Evolutionary conservation across 1,284 basidiomycete species (phyloP).

Genomic region (Erythrobasidium hasegawianum): DNA sequence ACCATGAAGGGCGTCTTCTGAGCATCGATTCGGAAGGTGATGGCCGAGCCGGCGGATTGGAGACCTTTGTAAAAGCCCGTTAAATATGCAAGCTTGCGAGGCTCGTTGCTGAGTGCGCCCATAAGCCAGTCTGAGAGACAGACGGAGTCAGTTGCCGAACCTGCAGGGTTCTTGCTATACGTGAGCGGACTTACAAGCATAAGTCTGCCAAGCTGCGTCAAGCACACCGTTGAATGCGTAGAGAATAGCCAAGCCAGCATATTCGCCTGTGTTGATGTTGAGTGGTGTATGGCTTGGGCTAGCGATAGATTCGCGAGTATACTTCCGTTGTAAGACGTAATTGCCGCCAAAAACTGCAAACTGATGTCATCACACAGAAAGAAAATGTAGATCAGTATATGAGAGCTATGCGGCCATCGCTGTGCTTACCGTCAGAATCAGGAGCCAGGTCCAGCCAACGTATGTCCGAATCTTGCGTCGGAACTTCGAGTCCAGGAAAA

Average conservation of each 20-base stretch:
- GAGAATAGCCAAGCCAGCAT: constrained; percentile 57
- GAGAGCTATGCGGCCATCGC: neutral
- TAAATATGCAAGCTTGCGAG: constrained; percentile 59
- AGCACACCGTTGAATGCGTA: constrained; percentile 60
- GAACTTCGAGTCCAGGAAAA: constrained; percentile 30
- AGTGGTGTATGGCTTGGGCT: constrained; percentile 52
- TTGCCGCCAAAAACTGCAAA: constrained; percentile 31
- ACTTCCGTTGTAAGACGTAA: constrained; percentile 47
- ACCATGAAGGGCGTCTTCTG: constrained; percentile 31
- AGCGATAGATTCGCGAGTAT: constrained; percentile 57
- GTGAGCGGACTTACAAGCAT: constrained; percentile 54
- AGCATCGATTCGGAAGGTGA: constrained; percentile 39
- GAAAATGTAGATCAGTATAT: constrained; percentile 3
- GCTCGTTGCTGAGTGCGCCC: constrained; percentile 61
- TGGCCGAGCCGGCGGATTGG: constrained; percentile 41
- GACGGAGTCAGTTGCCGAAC: neutral
- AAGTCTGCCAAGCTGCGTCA: constrained; percentile 62
- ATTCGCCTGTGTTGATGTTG: constrained; percentile 58
- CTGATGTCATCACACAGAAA: constrained; percentile 48
- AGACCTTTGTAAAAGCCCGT: constrained; percentile 54
- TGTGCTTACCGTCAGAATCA: constrained; percentile 7
- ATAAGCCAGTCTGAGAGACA: constrained; percentile 37
- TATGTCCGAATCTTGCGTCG: constrained; percentile 16
- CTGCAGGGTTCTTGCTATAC: neutral
- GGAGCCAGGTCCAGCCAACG: constrained; percentile 12